These are phyloP conservation scores for Pneumocystis canis DNA, from an alignment of 1,139 yeast genomes.

Conservation along the genomic window DNA sequence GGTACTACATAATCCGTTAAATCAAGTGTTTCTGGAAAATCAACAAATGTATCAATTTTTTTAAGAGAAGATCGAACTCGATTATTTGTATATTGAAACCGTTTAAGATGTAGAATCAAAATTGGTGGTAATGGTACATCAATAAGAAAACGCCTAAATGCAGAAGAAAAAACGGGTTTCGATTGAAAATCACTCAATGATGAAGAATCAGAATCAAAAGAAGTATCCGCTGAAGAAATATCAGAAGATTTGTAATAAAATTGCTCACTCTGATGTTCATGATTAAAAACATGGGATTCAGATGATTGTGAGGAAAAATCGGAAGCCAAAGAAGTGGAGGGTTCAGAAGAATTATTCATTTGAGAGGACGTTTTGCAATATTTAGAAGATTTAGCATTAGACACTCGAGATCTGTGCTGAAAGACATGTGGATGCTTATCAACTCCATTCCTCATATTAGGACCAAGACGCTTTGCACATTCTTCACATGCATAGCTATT, in stretches of 20 bases:
- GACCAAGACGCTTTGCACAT: constrained; percentile 8
- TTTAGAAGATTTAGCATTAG: background rate
- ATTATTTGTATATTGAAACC: constrained; percentile 10
- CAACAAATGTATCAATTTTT: constrained; percentile 11
- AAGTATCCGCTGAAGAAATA: background rate
- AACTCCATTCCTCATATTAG: background rate
- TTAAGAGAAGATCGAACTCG: constrained; percentile 2
- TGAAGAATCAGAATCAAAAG: background rate
- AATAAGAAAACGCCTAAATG: constrained; percentile 12
- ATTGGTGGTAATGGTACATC: constrained; percentile 12
- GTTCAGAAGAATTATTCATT: background rate
- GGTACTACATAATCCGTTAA: constrained; percentile 11
- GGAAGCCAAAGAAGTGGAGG: background rate
- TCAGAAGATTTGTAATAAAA: background rate
- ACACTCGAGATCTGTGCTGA: background rate
- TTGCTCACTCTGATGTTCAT: background rate
- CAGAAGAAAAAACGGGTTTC: constrained; percentile 5
- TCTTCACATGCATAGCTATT: constrained; percentile 14
- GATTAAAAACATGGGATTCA: background rate
- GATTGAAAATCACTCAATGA: background rate
- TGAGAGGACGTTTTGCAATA: background rate
- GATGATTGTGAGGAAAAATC: background rate
- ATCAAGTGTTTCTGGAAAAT: constrained; percentile 10
- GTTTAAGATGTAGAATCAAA: constrained; percentile 12
- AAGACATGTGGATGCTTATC: background rate